Evolutionary conservation across 768 basidiomycete species (phyloP).

Genomic region (Naganishia friedmannii): DNA sequence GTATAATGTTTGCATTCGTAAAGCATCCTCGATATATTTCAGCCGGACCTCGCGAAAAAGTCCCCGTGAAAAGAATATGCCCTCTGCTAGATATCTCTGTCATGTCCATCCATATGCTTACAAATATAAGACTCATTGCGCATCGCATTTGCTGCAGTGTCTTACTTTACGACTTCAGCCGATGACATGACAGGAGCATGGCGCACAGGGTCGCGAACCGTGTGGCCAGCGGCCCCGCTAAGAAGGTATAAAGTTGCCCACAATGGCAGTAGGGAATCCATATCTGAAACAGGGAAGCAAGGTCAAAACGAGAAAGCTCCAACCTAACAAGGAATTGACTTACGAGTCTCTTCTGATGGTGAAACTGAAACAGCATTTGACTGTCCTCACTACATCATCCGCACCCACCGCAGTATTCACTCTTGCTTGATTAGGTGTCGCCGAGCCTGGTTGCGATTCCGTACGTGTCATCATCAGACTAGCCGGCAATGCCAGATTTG

Average conservation of each 20-base stretch:
- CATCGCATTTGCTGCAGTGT: no score
- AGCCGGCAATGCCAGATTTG: constrained; percentile 5
- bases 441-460: not conserved
- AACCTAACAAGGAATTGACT: constrained; percentile 19
- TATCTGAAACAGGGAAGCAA: constrained; percentile 31
- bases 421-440: constrained; percentile 4
- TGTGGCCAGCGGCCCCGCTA: not conserved
- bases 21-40: no score
- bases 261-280: constrained; percentile 37
- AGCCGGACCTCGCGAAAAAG: no score
- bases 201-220: not conserved
- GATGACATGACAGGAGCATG: no score
- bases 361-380: constrained; percentile 52
- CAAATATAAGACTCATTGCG: no score
- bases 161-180: no score
- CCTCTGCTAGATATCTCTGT: no score
- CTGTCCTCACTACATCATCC: constrained; percentile 37
- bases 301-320: constrained; percentile 2
- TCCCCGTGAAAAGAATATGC: no score
- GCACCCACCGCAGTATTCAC: constrained; percentile 19
- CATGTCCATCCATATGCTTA: no score
- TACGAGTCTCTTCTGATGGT: constrained; percentile 52
- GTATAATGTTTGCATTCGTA: no score
- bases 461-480: constrained; percentile 13
- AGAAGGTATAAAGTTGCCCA: constrained; percentile 1